A percentile compares a stretch with the other conserved stretches of the same genome.
Conservation (phyloP, 805 yeast genomes). For the Spathaspora arborariae region DNA sequence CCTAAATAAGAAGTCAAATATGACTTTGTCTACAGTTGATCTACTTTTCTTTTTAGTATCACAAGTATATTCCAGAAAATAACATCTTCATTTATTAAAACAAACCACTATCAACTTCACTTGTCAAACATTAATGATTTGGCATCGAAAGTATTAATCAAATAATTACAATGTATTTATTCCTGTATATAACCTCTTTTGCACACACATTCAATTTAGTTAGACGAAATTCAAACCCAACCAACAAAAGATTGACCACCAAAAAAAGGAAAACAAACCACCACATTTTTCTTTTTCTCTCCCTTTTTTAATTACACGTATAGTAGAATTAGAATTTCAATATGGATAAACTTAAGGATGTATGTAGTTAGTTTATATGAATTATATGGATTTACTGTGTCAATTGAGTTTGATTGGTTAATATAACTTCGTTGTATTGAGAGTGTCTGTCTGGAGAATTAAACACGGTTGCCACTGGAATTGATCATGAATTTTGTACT, state of each 20-base stretch:
- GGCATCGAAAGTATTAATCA: no score
- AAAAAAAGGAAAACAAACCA: slow-evolving; percentile 1
- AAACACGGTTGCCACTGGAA: background rate
- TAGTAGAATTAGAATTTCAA: slow-evolving; percentile 8
- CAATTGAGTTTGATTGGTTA: background rate
- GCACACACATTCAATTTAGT: background rate
- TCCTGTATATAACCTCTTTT: no score
- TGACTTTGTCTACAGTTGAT: no score
- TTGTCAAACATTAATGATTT: no score
- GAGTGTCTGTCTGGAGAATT: no score
- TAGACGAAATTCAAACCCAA: background rate
- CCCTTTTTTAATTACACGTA: background rate
- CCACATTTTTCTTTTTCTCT: slow-evolving; percentile 4
- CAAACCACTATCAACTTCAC: no score
- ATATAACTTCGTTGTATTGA: no score
- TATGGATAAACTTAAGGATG: slow-evolving; percentile 62
- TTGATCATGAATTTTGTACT: background rate
- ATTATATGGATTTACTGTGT: background rate
- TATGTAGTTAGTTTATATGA: slow-evolving; percentile 25
- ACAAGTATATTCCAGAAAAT: no score
- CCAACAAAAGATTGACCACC: slow-evolving; percentile 2
- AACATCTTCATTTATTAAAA: no score
- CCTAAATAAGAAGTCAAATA: no score
- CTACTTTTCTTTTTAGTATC: no score
- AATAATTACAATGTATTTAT: no score